phyloP scores from a whole-genome alignment of 306 rosid species.

The Delonix regia region DNA sequence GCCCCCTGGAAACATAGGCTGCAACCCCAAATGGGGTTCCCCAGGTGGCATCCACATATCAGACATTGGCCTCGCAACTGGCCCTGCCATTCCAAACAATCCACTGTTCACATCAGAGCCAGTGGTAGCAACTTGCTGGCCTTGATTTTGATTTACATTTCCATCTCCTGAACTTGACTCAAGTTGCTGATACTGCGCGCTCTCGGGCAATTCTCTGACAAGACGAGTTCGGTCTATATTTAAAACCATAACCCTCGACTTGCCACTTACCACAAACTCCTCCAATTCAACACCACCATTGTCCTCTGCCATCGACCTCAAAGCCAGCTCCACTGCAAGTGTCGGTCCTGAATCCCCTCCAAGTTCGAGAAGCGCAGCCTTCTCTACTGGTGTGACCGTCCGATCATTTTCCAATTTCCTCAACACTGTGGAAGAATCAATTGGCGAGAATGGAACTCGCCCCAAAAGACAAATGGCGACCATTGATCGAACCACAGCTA shows the following conservation, averaged over 20 bases:
- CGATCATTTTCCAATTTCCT: conserved; percentile 84
- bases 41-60: conserved; percentile 84
- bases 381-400: conserved; percentile 57
- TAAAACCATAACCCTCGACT: conserved; percentile 82
- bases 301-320: conserved; percentile 90
- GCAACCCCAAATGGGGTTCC: conserved; percentile 62
- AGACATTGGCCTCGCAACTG: conserved; percentile 58
- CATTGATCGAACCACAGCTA: conserved; percentile 78
- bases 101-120: conserved; percentile 56
- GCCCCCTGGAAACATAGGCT: conserved; percentile 64
- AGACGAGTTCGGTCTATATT: conserved; percentile 77
- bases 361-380: conserved; percentile 72
- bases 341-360: conserved; percentile 86
- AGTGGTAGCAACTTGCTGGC: conserved; percentile 43
- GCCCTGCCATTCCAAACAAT: conserved; percentile 66
- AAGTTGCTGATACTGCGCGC: conserved; percentile 50
- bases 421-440: conserved; percentile 87
- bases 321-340: conserved; percentile 88
- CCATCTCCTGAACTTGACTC: conserved; percentile 60
- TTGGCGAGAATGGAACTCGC: conserved; percentile 77
- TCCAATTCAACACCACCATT: conserved; percentile 83
- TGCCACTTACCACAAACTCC: conserved; percentile 91
- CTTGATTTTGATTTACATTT: conserved; percentile 53
- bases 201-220: conserved; percentile 82
- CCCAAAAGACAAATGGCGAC: conserved; percentile 78